Conservation (phyloP, 2,329 filamentous ascomycete genomes). For the Helotiales sp. region DNA sequence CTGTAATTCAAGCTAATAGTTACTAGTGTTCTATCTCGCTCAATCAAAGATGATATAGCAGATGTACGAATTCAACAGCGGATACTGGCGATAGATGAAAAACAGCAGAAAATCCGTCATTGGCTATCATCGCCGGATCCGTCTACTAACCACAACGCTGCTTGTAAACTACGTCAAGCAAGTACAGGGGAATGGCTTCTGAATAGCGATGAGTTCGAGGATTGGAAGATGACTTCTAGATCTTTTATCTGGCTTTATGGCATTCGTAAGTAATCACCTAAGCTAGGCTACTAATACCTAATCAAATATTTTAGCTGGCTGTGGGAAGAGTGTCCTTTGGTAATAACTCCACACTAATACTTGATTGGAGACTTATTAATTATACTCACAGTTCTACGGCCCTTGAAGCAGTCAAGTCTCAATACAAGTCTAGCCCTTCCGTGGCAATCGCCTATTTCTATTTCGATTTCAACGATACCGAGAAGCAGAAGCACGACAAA, state of each 20-base stretch:
- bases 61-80: neutral
- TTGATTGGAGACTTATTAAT: slow-evolving; percentile 8
- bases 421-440: slow-evolving; percentile 21
- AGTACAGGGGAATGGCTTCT: slow-evolving; percentile 47
- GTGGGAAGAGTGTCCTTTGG: slow-evolving; percentile 45
- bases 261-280: slow-evolving; percentile 34
- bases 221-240: slow-evolving; percentile 42
- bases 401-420: slow-evolving; percentile 5
- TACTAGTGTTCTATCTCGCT: slow-evolving; percentile 7
- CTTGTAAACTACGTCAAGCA: slow-evolving; percentile 35
- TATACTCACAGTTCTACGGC: slow-evolving; percentile 31
- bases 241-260: slow-evolving; percentile 48
- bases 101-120: slow-evolving; percentile 9
- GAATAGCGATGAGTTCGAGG: slow-evolving; percentile 36
- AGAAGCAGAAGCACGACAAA: slow-evolving; percentile 32
- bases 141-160: slow-evolving; percentile 44
- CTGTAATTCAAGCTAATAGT: slow-evolving; percentile 11
- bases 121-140: slow-evolving; percentile 40
- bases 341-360: slow-evolving; percentile 9
- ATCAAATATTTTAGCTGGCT: slow-evolving; percentile 40
- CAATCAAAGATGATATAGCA: slow-evolving; percentile 17
- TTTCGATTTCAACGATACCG: slow-evolving; percentile 47
- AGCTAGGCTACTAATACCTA: slow-evolving; percentile 8
- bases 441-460: slow-evolving; percentile 45
- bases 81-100: neutral